phyloP scores from a whole-genome alignment of 2,329 filamentous ascomycete genomes.

The Penicillium sp. region DNA sequence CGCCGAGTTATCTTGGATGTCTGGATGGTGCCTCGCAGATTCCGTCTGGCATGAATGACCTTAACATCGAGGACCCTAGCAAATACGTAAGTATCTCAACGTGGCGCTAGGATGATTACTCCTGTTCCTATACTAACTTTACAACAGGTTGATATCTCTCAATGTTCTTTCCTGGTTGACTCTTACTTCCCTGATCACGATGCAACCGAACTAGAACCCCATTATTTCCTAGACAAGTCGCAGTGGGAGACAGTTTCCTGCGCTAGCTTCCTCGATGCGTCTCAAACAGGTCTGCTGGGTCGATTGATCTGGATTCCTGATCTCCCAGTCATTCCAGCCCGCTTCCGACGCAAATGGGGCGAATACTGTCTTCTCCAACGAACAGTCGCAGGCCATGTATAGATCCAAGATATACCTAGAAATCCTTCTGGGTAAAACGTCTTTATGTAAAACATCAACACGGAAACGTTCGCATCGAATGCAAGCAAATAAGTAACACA shows the following conservation, averaged over 20 bases:
- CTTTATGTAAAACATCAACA: neutral
- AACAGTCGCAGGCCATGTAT: conserved; percentile 11
- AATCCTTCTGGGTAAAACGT: neutral
- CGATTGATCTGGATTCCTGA: conserved; percentile 81
- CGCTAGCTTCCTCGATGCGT: conserved; percentile 74
- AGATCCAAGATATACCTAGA: neutral
- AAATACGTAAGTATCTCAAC: conserved; percentile 69
- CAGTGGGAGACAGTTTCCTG: conserved; percentile 78
- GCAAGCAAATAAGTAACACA: neutral
- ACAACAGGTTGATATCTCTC: conserved; percentile 60
- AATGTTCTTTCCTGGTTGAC: conserved; percentile 83
- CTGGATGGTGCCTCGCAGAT: conserved; percentile 82
- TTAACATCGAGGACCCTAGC: conserved; percentile 77
- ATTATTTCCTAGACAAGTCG: conserved; percentile 70
- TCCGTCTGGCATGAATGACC: conserved; percentile 84
- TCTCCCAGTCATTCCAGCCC: conserved; percentile 64
- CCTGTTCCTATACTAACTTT: conserved; percentile 14
- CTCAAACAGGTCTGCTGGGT: conserved; percentile 68
- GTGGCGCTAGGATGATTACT: neutral
- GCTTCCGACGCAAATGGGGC: conserved; percentile 75
- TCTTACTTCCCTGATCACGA: conserved; percentile 67
- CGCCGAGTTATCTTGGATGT: conserved; percentile 64
- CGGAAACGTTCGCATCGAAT: conserved; percentile 1
- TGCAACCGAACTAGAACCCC: conserved; percentile 69
- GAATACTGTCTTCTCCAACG: conserved; percentile 78